Evolutionary conservation across 306 rosid genomes (phyloP), one percentile per base, ranked within the genome.

Genomic region (Cucumis melo): DNA sequence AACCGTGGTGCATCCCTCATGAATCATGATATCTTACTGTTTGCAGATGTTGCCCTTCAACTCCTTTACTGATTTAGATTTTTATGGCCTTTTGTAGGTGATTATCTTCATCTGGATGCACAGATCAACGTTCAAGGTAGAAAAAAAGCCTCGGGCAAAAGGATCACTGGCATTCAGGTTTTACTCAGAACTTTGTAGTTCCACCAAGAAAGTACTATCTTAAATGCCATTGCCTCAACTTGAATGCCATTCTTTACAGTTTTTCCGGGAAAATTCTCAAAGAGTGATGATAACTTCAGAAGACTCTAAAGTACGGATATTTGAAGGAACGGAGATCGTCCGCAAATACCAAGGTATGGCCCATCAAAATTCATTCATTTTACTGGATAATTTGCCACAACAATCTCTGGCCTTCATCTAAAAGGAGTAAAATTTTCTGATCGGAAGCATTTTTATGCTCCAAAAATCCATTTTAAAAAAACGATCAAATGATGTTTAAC

Each of bases 81-180:
- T 80, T 83, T 74, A 42, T 42, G 61, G 59, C 75, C 0, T 51
- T 78, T 72, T 82, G 78, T 78, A 94, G 97, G 83, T 20, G 87
- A 89, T 83, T 85, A 85, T 79, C 79, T 84, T 53, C 59, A 82
- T 74, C 84, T 87, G 79, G 89, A 87, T 67, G 81, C 85, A 11
- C 84, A 86, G 76, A 84, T 92, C 77, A 75, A 50, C 58, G 71
- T 87, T 57, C 76, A 23, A 17, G 90, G 89, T 63, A 89, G 84
- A 84, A 90, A 82, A 82, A 94, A 81, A 84, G 67, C 91, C 44
- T 73, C 89, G 4, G 84, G 93, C 56, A 92, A 85, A 81, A 90
- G 85, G 80, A 92, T 94, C 71, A 94, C 96, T 21, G 89, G 97
- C 86, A 88, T 94, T 85, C 91, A 94, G 99, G 99, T 93, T 10